These are phyloP conservation scores for Nannochloropsis granulata DNA, from an alignment of 108 stramenopile species.

Conservation along the genomic window DNA sequence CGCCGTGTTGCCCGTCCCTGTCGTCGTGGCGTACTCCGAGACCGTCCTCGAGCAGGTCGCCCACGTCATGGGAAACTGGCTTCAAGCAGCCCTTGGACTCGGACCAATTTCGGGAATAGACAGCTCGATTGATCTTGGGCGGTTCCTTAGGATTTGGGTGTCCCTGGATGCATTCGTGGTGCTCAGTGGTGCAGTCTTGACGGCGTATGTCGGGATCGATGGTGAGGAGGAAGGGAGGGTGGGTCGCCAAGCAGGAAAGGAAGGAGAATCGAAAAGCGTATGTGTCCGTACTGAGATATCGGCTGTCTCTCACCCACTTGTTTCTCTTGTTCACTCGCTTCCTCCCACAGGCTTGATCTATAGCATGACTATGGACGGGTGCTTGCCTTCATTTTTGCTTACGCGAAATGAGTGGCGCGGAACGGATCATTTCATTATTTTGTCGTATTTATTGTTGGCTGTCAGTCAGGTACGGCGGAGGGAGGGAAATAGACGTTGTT, in stretches of 20 bases:
- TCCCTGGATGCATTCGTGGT: slow-evolving; percentile 45
- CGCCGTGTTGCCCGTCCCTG: slow-evolving; percentile 26
- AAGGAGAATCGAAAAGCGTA: too few species aligned
- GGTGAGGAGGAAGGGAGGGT: neutral
- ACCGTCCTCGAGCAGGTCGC: slow-evolving; percentile 31
- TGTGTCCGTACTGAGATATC: too few species aligned
- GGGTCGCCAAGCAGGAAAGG: too few species aligned
- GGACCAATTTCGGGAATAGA: neutral
- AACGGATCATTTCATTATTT: slow-evolving; percentile 34
- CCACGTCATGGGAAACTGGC: slow-evolving; percentile 31
- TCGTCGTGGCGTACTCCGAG: slow-evolving; percentile 2
- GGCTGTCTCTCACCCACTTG: too few species aligned
- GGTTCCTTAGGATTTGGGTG: slow-evolving; percentile 10
- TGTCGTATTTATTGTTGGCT: slow-evolving; percentile 29
- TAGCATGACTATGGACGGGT: slow-evolving; percentile 41
- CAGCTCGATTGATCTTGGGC: slow-evolving; percentile 1
- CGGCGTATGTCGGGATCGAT: slow-evolving; percentile 45
- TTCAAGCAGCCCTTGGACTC: slow-evolving; percentile 8
- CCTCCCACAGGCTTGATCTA: slow-evolving; percentile 7
- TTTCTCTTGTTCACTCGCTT: too few species aligned
- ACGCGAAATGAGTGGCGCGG: slow-evolving; percentile 32
- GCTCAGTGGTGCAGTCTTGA: slow-evolving; percentile 41
- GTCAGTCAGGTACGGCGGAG: neutral
- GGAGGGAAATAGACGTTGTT: too few species aligned
- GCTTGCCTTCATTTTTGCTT: slow-evolving; percentile 42